phyloP scores from a whole-genome alignment of 495 filamentous ascomycete genomes.

The Trichoderma reesei region DNA sequence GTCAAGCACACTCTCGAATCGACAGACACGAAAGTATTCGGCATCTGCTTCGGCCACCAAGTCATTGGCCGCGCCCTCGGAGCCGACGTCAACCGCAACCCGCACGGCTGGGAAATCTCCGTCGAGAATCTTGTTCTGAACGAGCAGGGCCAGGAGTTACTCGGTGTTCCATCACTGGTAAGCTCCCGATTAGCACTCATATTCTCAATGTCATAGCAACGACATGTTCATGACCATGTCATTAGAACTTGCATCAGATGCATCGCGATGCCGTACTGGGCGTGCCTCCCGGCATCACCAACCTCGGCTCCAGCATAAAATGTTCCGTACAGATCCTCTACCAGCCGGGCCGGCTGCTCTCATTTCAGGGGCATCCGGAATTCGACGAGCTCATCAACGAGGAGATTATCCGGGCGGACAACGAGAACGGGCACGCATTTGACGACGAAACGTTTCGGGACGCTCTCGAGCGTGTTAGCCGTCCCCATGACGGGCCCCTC shows the following conservation, averaged over 20 bases:
- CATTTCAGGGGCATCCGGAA: slow-evolving; percentile 39
- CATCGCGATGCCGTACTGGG: slow-evolving; percentile 67
- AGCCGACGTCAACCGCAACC: slow-evolving; percentile 19
- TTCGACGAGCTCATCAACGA: slow-evolving; percentile 32
- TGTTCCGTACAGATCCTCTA: slow-evolving; percentile 35
- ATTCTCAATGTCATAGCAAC: no score
- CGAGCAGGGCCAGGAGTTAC: slow-evolving; percentile 58
- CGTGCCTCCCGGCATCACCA: slow-evolving; percentile 50
- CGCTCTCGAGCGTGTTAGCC: no score
- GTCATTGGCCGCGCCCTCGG: slow-evolving; percentile 24
- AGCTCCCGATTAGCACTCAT: slow-evolving; percentile 14
- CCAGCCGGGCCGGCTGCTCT: slow-evolving; percentile 27
- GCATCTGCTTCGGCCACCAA: slow-evolving; percentile 43
- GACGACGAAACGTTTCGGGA: no score
- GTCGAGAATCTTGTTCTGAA: slow-evolving; percentile 47
- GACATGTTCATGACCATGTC: no score
- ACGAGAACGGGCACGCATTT: no score
- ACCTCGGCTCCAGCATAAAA: slow-evolving; percentile 25
- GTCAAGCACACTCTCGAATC: slow-evolving; percentile 25
- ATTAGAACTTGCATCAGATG: slow-evolving; percentile 83
- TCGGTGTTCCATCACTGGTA: slow-evolving; percentile 60
- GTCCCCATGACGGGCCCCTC: no score
- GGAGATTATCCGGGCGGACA: neutral
- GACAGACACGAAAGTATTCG: slow-evolving; percentile 39
- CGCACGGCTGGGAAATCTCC: slow-evolving; percentile 31